Evolutionary conservation across 345 rosid genomes (phyloP).

Genomic region (Gossypium arboreum): DNA sequence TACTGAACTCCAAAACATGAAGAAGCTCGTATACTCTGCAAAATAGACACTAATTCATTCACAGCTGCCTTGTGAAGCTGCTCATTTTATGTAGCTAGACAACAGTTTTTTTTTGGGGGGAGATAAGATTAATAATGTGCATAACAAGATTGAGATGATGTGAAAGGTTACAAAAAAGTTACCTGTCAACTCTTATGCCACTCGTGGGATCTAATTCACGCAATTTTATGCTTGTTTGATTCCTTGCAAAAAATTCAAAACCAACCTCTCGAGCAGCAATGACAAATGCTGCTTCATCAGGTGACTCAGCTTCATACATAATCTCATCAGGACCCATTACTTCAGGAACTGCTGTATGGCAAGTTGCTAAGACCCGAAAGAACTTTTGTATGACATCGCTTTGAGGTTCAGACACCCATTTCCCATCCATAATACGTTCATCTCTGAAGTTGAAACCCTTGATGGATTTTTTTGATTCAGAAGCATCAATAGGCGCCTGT

Average conservation of each 20-base stretch:
- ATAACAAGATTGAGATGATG: not conserved
- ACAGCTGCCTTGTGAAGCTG: not conserved
- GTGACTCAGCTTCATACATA: slow-evolving; percentile 83
- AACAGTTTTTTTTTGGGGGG: too few relatives aligned
- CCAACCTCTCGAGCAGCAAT: slow-evolving; percentile 80
- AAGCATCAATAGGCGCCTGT: slow-evolving; percentile 5
- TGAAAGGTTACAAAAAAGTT: slow-evolving; percentile 13
- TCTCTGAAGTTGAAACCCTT: slow-evolving; percentile 88
- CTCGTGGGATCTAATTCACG: slow-evolving; percentile 46
- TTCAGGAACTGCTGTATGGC: slow-evolving; percentile 82
- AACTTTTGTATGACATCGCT: slow-evolving; percentile 46
- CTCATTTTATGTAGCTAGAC: too few relatives aligned
- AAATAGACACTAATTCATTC: slow-evolving; percentile 14
- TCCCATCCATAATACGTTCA: slow-evolving; percentile 64
- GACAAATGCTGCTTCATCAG: slow-evolving; percentile 87
- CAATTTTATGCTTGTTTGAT: slow-evolving; percentile 54
- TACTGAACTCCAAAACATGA: slow-evolving; percentile 78
- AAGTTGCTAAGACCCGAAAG: slow-evolving; percentile 63
- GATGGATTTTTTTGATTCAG: slow-evolving; percentile 28
- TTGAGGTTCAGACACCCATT: slow-evolving; percentile 55
- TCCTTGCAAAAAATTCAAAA: slow-evolving; percentile 62
- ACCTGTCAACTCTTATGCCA: slow-evolving; percentile 45
- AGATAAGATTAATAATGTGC: not conserved
- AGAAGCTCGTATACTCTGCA: slow-evolving; percentile 72
- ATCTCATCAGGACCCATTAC: slow-evolving; percentile 36